Evolutionary conservation across 768 basidiomycete species (phyloP).

Genomic region (Tephrocybe sp.): DNA sequence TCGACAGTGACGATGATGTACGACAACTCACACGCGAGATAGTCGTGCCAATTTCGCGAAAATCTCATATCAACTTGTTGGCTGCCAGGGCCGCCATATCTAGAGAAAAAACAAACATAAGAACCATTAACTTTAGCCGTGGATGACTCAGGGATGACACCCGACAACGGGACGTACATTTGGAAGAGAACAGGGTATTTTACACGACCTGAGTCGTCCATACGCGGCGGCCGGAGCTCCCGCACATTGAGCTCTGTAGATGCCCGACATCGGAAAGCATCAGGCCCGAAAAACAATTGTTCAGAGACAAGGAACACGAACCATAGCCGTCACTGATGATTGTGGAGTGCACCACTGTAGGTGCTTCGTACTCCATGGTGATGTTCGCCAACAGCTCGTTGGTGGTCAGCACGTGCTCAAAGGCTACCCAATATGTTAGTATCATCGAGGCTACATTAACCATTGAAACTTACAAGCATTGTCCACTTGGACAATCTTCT

Average conservation of each 20-base stretch:
- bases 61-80: constrained; percentile 73
- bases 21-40: constrained; percentile 74
- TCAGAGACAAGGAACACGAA: constrained; percentile 29
- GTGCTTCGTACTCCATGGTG: constrained; percentile 65
- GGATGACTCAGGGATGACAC: not conserved
- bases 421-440: constrained; percentile 36
- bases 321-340: constrained; percentile 82
- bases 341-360: constrained; percentile 67
- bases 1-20: constrained; percentile 90
- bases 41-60: constrained; percentile 81
- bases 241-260: constrained; percentile 79
- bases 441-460: not conserved
- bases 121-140: constrained; percentile 13
- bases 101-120: constrained; percentile 24
- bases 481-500: constrained; percentile 64
- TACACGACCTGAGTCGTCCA: constrained; percentile 93
- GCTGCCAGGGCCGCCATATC: constrained; percentile 88
- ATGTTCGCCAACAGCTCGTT: constrained; percentile 67
- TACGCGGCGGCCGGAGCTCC: constrained; percentile 86
- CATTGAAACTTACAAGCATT: constrained; percentile 29
- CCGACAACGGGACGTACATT: constrained; percentile 48
- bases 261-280: constrained; percentile 16
- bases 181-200: constrained; percentile 94
- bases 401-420: constrained; percentile 63
- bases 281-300: constrained; percentile 5